Evolutionary conservation across 129 eudicot genomes (phyloP).

Genomic region (Lactuca sativa): DNA sequence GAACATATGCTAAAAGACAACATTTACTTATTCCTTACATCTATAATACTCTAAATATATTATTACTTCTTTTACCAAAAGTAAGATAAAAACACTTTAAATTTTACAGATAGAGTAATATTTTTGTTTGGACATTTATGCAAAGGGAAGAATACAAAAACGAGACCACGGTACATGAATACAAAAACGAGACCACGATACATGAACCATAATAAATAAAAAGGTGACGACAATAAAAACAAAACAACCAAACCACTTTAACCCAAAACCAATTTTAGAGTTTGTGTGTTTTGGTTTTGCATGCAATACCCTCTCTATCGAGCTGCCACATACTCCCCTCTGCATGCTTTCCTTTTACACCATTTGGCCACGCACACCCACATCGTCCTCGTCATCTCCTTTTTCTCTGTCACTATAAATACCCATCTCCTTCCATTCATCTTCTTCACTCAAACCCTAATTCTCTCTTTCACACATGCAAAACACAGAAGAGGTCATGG

Average conservation of each 20-base stretch:
- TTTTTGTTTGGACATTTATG: constrained; percentile 16
- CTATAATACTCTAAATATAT: not conserved
- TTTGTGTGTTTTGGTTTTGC: constrained; percentile 34
- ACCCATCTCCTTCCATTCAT: not conserved
- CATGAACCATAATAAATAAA: not conserved
- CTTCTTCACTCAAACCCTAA: constrained; percentile 14
- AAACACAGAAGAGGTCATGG: constrained; percentile 37
- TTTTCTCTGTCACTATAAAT: constrained; percentile 26
- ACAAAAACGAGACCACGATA: not conserved
- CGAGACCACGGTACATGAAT: not conserved
- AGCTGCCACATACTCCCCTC: constrained; percentile 62
- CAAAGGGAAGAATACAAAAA: not conserved
- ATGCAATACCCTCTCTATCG: constrained; percentile 49
- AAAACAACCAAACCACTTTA: constrained; percentile 6
- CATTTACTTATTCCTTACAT: not conserved
- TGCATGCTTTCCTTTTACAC: constrained; percentile 39
- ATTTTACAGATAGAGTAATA: not conserved
- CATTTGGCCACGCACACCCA: constrained; percentile 38
- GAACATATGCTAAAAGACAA: not conserved
- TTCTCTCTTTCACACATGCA: not conserved
- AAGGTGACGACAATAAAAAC: not conserved
- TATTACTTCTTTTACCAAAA: not conserved
- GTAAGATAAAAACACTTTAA: constrained; percentile 1
- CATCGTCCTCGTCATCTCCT: constrained; percentile 46
- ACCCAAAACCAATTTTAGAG: not conserved